Conservation (phyloP, 768 basidiomycete genomes). For the Lentinus brumalis region DNA sequence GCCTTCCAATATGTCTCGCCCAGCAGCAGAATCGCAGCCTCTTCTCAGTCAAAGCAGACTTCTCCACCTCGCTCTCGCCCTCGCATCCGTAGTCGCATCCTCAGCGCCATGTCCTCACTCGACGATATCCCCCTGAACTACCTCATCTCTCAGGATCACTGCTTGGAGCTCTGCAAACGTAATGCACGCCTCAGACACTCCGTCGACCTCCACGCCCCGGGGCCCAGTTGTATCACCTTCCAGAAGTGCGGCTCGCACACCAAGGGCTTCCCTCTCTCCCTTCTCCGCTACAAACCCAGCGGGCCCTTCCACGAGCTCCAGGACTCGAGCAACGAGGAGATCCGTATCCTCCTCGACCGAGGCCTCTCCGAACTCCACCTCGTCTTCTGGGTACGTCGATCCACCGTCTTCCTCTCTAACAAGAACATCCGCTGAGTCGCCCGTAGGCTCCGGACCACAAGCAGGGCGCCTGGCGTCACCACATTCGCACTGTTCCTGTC, state of each 20-base stretch:
- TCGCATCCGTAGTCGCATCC: background rate
- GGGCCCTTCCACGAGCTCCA: background rate
- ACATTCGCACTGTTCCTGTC: background rate
- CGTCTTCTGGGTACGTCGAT: background rate
- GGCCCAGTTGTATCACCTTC: background rate
- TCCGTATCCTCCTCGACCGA: background rate
- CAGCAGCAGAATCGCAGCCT: no score
- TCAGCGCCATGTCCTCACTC: background rate
- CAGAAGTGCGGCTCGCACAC: background rate
- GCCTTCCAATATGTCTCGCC: no score
- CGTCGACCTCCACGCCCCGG: background rate
- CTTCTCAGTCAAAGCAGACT: background rate
- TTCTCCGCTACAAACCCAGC: background rate
- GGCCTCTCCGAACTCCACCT: background rate
- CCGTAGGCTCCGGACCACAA: background rate
- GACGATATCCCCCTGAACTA: background rate
- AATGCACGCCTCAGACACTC: background rate
- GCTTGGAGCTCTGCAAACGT: background rate
- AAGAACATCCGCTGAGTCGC: background rate
- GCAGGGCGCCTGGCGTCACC: background rate
- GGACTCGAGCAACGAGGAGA: background rate
- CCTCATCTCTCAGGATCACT: background rate
- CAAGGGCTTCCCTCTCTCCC: background rate
- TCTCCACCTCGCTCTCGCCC: background rate
- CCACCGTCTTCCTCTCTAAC: background rate